Base-by-base conservation (phyloP, 163 green algal genomes). In the Prototheca cutis region DNA sequence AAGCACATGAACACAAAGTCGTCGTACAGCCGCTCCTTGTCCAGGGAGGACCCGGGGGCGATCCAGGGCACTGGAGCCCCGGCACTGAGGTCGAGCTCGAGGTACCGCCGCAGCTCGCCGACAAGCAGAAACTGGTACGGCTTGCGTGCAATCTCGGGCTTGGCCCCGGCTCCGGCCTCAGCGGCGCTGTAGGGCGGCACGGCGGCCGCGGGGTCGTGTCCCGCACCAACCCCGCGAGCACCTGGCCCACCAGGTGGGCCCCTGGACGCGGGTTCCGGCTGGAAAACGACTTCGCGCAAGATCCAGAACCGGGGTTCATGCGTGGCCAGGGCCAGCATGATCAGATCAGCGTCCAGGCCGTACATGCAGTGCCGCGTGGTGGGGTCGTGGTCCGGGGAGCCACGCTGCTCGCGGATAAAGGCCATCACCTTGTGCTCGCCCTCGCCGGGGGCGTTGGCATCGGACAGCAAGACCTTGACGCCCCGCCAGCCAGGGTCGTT, bases 371-470 rank as follows among this genome's bases (percentile, higher is more conserved):
- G 91, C 36, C 76, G 66, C 4, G 86, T 94, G 81, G 96, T 96
- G 61, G 91, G 80, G 66, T 82, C 42, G 61, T 75, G 76, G 25
- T 64, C 73, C 17, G 83, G 69, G 25, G 23, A 15, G 21, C 13
- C 84, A 15, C 92, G 78, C 81, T 96, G 85, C 72, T 90, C 72
- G 10, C 89, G 74, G 53, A 96, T 87, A 70, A 84, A 95, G 21
- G 68, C 70, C 87, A 96, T 96, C 54, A 95, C 87, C 80, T 98
- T 98, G 83, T 98, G 90, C 81, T 98, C 76, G 40, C 76, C 76
- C 55, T 84, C 76, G 13, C 76, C 76, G 2, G 76, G 76, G 56
- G 75, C 69, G 70, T 93, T 94, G 39, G 76, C 80, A 74, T 94
- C 88, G 0, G 78, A 89, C 45, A 94, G 74, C 48, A 98, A 17